Conservation (phyloP, 2,329 filamentous ascomycete species). For the Monosporascus cannonballus region DNA sequence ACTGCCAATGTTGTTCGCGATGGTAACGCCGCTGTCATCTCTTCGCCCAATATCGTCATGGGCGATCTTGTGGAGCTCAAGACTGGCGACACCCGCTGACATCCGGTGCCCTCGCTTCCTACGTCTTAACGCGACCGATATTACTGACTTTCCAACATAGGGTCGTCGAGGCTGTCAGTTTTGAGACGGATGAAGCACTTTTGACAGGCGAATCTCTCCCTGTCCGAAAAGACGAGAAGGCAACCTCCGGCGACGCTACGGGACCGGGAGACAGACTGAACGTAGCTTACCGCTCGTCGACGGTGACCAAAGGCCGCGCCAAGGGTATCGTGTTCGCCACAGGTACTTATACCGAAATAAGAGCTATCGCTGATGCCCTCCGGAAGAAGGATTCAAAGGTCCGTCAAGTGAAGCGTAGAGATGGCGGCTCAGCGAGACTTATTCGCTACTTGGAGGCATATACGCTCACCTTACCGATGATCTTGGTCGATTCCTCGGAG, state of each 20-base stretch:
- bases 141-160: constrained; percentile 11
- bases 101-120: constrained; percentile 20
- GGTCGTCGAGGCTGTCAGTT: constrained; percentile 46
- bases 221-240: constrained; percentile 44
- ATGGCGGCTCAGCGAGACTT: constrained; percentile 46
- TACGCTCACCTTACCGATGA: constrained; percentile 47
- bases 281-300: constrained; percentile 56
- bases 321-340: constrained; percentile 55
- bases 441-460: constrained; percentile 43
- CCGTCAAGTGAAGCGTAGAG: constrained; percentile 45
- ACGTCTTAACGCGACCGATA: neutral
- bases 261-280: constrained; percentile 59
- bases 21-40: constrained; percentile 42
- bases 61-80: constrained; percentile 54
- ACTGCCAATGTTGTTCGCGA: constrained; percentile 44
- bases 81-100: constrained; percentile 39
- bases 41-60: constrained; percentile 47
- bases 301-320: constrained; percentile 56
- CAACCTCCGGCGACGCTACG: constrained; percentile 44
- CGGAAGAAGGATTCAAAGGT: constrained; percentile 47
- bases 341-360: constrained; percentile 56
- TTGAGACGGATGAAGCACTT: constrained; percentile 56
- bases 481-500: constrained; percentile 57
- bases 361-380: constrained; percentile 57
- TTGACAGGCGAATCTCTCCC: constrained; percentile 59